phyloP scores from a whole-genome alignment of 2,329 filamentous ascomycete species.

The Ampelomyces quisqualis region DNA sequence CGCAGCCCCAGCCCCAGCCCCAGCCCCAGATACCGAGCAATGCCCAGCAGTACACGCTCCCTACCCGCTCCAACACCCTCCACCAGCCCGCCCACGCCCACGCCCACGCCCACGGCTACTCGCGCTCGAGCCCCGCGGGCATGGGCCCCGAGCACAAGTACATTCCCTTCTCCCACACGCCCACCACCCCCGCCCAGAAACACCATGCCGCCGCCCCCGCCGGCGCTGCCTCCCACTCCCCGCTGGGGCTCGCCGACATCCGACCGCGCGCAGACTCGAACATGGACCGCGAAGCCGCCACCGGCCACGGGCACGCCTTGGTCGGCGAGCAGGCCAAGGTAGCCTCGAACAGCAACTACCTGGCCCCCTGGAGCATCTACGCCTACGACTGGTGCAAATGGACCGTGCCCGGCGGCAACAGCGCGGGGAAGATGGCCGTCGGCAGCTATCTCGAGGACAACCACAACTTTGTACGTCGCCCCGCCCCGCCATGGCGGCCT shows the following conservation, averaged over 20 bases:
- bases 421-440: constrained; percentile 88
- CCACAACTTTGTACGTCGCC: constrained; percentile 83
- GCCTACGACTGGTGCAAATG: constrained; percentile 99
- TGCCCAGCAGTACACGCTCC: constrained; percentile 62
- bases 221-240: constrained; percentile 73
- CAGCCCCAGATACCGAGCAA: constrained; percentile 54
- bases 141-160: constrained; percentile 62
- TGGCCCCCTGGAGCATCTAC: constrained; percentile 93
- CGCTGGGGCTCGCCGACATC: constrained; percentile 88
- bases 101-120: constrained; percentile 60
- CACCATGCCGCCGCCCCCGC: constrained; percentile 58
- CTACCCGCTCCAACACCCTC: constrained; percentile 66
- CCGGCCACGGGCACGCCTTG: constrained; percentile 55
- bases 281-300: constrained; percentile 68
- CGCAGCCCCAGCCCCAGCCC: constrained; percentile 59
- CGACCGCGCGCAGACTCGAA: constrained; percentile 80
- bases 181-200: constrained; percentile 54
- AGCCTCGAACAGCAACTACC: constrained; percentile 81
- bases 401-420: constrained; percentile 68
- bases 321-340: constrained; percentile 67
- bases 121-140: constrained; percentile 76
- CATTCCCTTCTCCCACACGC: constrained; percentile 63
- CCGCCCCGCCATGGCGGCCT: background rate
- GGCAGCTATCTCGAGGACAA: constrained; percentile 97
- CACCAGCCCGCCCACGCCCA: constrained; percentile 53